Percentiles rank a stretch among this genome's conserved stretches.
Evolutionary conservation across 371 early-diverging fungal species (phyloP).

Genomic region (Apophysomyces elegans): DNA sequence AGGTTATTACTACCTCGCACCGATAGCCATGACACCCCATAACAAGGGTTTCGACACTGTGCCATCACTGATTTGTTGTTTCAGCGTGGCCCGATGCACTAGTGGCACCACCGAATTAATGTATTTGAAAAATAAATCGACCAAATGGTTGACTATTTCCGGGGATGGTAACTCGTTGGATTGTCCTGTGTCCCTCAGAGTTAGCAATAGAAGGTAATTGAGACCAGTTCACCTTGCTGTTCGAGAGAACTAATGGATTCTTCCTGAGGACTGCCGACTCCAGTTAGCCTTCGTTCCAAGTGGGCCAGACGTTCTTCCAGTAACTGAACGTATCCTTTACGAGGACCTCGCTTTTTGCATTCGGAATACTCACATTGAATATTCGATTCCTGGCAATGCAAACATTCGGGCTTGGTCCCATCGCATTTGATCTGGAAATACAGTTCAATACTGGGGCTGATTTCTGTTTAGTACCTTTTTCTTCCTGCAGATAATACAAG

Average conservation of each 20-base stretch:
- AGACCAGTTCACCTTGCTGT: background rate
- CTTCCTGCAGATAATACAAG: slow-evolving; percentile 80
- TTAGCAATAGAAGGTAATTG: background rate
- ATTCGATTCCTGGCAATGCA: slow-evolving; percentile 72
- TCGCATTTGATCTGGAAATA: slow-evolving; percentile 71
- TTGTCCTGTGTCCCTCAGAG: background rate
- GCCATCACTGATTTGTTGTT: slow-evolving; percentile 36
- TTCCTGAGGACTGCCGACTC: slow-evolving; percentile 6
- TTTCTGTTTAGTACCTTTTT: slow-evolving; percentile 62
- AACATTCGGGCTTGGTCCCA: slow-evolving; percentile 79
- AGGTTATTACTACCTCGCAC: slow-evolving; percentile 38
- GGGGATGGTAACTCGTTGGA: slow-evolving; percentile 42
- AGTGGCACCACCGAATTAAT: slow-evolving; percentile 61
- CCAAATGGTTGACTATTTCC: slow-evolving; percentile 59
- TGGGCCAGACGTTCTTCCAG: slow-evolving; percentile 72
- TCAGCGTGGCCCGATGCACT: slow-evolving; percentile 49
- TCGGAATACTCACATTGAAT: slow-evolving; percentile 74
- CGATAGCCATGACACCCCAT: slow-evolving; percentile 51
- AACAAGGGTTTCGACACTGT: slow-evolving; percentile 44
- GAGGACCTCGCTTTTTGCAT: slow-evolving; percentile 79
- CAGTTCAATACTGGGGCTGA: background rate
- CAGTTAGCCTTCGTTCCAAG: slow-evolving; percentile 60
- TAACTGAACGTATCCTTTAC: slow-evolving; percentile 78
- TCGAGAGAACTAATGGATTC: background rate
- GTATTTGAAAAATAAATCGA: slow-evolving; percentile 62